Evolutionary conservation across 2,329 filamentous ascomycete species (phyloP), one percentile per base, ranked within the genome.

Genomic region (Pseudogymnoascus sp.): DNA sequence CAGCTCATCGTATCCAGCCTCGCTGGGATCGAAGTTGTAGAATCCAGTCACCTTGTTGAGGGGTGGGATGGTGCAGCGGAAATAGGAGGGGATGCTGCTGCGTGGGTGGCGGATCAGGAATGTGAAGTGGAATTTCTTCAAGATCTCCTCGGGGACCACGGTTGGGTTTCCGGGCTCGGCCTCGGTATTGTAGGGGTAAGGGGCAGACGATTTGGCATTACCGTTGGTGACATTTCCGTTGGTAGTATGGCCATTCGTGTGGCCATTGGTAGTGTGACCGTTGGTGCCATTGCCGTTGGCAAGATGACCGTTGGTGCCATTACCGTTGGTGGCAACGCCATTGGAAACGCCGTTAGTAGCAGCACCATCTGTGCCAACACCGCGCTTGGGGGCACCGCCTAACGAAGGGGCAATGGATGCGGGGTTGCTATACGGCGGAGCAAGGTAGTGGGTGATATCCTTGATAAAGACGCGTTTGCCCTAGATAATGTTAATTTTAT

Each of bases 91-190:
- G 66, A 97, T 92, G 69, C 90, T 89, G 71, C 85, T 86, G 69
- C 90, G 86, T n/a, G 94, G 94, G 73, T 97, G 91, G 62, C 94
- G 92, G 78, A 99, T 97, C 65, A 97, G 82, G 76, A 99, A 97
- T 20, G 92, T 90, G 77, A 93, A 97, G 75, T 97, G 91, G 76
- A 96, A 97, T 66, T 85, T 80, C 70, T 85, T 82, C 62, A 97
- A 79, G 62, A 90, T 77, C 30, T 85, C 83, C 28, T 83, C 76
- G 2, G 94, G 94, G 58, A 97, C 77, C 25, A 95, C 87, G 1
- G 91, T 96, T 1, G 92, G 93, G 75, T 97, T 97, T 62, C 80
- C 80, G 2, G 81, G 77, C 74, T 93, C 87, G 2, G 76, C 70
- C 34, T 75, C 72, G 2, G 83, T 86, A 63, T 76, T 67, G 68